Conservation (phyloP, 2,329 filamentous ascomycete genomes). For the Alternaria sp. region DNA sequence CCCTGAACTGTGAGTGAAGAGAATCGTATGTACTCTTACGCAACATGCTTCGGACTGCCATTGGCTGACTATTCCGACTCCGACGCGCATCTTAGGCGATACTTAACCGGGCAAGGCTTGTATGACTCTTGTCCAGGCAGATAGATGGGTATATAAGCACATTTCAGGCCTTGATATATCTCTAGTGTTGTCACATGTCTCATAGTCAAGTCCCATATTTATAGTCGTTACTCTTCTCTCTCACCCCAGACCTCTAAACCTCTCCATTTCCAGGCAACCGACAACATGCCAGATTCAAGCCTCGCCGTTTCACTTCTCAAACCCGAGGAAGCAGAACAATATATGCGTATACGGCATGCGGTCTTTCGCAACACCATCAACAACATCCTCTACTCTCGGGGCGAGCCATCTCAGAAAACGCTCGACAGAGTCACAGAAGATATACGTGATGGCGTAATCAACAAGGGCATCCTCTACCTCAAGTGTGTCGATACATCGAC, state of each 20-base stretch:
- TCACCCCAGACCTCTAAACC: not conserved
- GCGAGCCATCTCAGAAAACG: conserved; percentile 39
- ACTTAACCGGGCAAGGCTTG: conserved; percentile 5
- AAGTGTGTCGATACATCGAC: conserved; percentile 41
- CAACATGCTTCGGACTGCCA: conserved; percentile 3
- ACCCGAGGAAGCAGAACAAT: conserved; percentile 39
- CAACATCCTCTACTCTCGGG: conserved; percentile 45
- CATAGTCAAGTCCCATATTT: not conserved
- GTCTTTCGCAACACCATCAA: conserved; percentile 45
- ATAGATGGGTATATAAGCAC: not conserved
- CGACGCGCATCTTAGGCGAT: conserved; percentile 8
- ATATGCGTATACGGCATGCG: conserved; percentile 44
- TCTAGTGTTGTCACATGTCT: not conserved
- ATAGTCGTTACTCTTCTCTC: not conserved
- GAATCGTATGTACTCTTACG: not conserved
- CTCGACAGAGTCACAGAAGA: conserved; percentile 32
- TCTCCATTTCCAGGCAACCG: not conserved
- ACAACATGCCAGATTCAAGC: conserved; percentile 31
- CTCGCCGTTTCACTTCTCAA: conserved; percentile 40
- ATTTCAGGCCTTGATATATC: not conserved
- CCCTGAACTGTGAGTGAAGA: not conserved
- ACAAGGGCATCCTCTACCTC: conserved; percentile 38
- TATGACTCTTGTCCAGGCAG: not conserved
- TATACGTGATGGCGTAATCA: conserved; percentile 33
- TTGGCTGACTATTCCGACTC: conserved; percentile 13